phyloP scores from a whole-genome alignment of 306 rosid species.

The Coriaria nepalensis region DNA sequence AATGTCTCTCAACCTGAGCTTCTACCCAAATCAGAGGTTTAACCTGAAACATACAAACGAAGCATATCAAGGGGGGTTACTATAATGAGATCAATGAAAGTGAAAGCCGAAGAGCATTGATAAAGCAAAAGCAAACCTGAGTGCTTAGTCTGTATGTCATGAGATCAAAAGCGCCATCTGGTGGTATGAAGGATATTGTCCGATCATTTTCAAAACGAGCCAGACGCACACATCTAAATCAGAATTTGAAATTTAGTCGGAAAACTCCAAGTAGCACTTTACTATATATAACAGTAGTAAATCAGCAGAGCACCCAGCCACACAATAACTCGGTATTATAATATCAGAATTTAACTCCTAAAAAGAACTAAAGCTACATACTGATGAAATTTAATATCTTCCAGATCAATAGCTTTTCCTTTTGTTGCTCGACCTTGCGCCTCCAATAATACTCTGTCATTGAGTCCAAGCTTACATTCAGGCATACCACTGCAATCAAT shows the following conservation, averaged over 20 bases:
- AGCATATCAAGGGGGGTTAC: not conserved
- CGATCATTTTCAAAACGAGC: slow-evolving; percentile 99
- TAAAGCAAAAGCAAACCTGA: slow-evolving; percentile 39
- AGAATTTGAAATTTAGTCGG: slow-evolving; percentile 16
- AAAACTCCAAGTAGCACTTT: slow-evolving; percentile 3
- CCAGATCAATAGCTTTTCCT: slow-evolving; percentile 96
- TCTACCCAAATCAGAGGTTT: slow-evolving; percentile 95
- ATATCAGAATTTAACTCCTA: slow-evolving; percentile 7
- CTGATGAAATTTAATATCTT: slow-evolving; percentile 99
- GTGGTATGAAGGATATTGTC: slow-evolving; percentile 94
- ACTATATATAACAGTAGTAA: not conserved
- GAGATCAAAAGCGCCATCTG: slow-evolving; percentile 97
- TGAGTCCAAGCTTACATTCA: slow-evolving; percentile 94
- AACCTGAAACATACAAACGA: slow-evolving; percentile 48
- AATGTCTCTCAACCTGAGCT: slow-evolving; percentile 92
- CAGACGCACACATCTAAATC: slow-evolving; percentile 89
- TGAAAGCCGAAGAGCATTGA: slow-evolving; percentile 1
- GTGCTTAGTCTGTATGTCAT: slow-evolving; percentile 97
- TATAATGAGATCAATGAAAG: slow-evolving; percentile 1
- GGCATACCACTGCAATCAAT: slow-evolving; percentile 87
- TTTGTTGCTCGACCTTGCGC: slow-evolving; percentile 95
- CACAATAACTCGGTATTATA: not conserved
- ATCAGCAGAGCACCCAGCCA: slow-evolving; percentile 2
- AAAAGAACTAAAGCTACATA: slow-evolving; percentile 37
- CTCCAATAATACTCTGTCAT: slow-evolving; percentile 81